phyloP scores from a whole-genome alignment of 2,329 filamentous ascomycete genomes.

The Botrytis aclada region DNA sequence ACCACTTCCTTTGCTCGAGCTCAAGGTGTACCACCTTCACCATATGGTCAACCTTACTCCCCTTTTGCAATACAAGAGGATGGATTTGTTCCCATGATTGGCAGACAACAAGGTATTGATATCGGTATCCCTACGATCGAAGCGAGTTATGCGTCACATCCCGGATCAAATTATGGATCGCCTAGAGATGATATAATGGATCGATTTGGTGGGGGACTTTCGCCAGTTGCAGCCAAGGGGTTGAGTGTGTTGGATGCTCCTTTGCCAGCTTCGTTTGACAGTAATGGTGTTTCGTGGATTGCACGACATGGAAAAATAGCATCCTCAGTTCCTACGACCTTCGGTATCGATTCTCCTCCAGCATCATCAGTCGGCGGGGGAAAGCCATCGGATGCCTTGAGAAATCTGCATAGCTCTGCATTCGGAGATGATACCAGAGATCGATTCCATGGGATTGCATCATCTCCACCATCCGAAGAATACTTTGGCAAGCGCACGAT shows the following conservation, averaged over 20 bases:
- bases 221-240: constrained; percentile 66
- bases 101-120: constrained; percentile 51
- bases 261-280: constrained; percentile 92
- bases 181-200: constrained; percentile 63
- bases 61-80: constrained; percentile 53
- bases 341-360: constrained; percentile 82
- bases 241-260: constrained; percentile 93
- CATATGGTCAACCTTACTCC: constrained; percentile 40
- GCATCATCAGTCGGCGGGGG: constrained; percentile 62
- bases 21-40: constrained; percentile 44
- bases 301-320: constrained; percentile 88
- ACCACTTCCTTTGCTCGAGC: constrained; percentile 70
- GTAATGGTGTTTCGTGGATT: constrained; percentile 88
- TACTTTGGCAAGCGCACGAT: constrained; percentile 69
- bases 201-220: constrained; percentile 69
- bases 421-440: constrained; percentile 60
- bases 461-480: constrained; percentile 50
- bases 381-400: constrained; percentile 62
- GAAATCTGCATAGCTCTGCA: constrained; percentile 63
- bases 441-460: constrained; percentile 54
- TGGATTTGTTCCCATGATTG: constrained; percentile 43
- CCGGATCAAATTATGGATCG: constrained; percentile 70
- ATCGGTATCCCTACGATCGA: constrained; percentile 49
- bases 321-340: constrained; percentile 87
- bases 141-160: constrained; percentile 50